phyloP scores from a whole-genome alignment of 2,329 filamentous ascomycete genomes.

The Aspergillus brasiliensis region DNA sequence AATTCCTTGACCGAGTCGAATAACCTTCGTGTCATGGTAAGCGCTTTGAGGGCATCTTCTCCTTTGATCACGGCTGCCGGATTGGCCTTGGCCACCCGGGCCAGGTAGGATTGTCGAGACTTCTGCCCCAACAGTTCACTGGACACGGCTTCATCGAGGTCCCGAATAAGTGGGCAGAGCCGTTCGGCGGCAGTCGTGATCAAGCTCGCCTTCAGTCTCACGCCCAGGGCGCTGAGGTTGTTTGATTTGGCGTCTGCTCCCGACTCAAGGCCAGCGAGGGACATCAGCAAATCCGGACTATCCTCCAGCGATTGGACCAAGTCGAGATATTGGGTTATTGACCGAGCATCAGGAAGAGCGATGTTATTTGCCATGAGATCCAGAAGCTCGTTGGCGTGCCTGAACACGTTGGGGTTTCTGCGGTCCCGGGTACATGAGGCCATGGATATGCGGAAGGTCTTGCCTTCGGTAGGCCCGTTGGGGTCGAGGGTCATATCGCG shows the following conservation, averaged over 20 bases:
- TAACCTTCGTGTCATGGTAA: slow-evolving; percentile 34
- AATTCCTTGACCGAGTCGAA: slow-evolving; percentile 37
- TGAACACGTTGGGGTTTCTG: slow-evolving; percentile 70
- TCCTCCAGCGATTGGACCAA: slow-evolving; percentile 28
- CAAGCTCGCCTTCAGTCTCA: slow-evolving; percentile 30
- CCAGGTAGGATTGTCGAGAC: not conserved
- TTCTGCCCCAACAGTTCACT: slow-evolving; percentile 7
- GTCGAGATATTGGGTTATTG: slow-evolving; percentile 33
- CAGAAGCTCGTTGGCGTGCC: slow-evolving; percentile 66
- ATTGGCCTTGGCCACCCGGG: not conserved
- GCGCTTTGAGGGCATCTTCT: slow-evolving; percentile 22
- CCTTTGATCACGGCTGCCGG: slow-evolving; percentile 11
- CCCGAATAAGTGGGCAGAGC: slow-evolving; percentile 30
- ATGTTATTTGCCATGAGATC: slow-evolving; percentile 57
- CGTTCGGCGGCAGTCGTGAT: slow-evolving; percentile 24
- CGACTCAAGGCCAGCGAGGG: slow-evolving; percentile 29
- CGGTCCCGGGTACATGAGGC: slow-evolving; percentile 73
- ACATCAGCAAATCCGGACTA: slow-evolving; percentile 32
- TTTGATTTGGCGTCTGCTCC: slow-evolving; percentile 12
- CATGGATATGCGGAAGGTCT: slow-evolving; percentile 73
- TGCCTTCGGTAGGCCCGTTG: slow-evolving; percentile 44
- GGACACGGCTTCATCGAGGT: slow-evolving; percentile 33
- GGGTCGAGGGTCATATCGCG: slow-evolving; percentile 52
- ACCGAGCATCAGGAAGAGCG: slow-evolving; percentile 33
- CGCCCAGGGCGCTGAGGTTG: slow-evolving; percentile 28